Evolutionary conservation across 768 basidiomycete species (phyloP).

Genomic region (Chiua virens): DNA sequence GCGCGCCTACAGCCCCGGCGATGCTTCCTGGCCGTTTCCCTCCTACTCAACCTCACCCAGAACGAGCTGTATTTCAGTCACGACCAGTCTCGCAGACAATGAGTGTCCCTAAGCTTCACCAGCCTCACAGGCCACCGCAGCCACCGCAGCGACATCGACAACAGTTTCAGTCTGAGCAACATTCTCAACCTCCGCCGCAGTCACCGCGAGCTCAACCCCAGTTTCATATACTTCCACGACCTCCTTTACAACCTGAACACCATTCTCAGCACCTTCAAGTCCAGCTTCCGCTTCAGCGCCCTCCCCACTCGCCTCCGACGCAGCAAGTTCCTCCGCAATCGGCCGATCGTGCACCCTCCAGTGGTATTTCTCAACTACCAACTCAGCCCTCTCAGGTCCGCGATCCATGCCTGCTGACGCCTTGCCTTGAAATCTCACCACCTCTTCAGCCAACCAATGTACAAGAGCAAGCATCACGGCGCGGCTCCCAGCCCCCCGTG

Average conservation of each 20-base stretch:
- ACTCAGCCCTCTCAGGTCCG: conserved; percentile 1
- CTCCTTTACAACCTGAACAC: not conserved
- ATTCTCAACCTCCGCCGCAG: not conserved
- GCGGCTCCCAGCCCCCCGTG: not conserved
- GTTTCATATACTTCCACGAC: not conserved
- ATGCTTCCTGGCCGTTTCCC: not conserved
- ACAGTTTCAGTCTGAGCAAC: not conserved
- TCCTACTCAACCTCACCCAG: not conserved
- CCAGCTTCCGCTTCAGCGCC: not conserved
- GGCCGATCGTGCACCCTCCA: not conserved
- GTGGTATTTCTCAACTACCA: not conserved
- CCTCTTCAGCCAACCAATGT: not conserved
- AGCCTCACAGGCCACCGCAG: not conserved
- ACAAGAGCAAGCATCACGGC: conserved; percentile 12
- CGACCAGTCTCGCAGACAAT: not conserved
- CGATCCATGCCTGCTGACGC: not conserved
- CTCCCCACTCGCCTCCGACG: not conserved
- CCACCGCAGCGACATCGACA: conserved; percentile 1
- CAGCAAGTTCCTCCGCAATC: not conserved
- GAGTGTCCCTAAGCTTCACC: too few species aligned
- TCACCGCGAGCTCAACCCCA: not conserved
- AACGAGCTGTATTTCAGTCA: not conserved
- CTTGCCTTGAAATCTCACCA: not conserved
- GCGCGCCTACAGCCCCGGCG: not conserved
- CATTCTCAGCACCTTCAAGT: not conserved